Evolutionary conservation across 208 protist genomes (phyloP).

Genomic region (Trichomonas gallinae): DNA sequence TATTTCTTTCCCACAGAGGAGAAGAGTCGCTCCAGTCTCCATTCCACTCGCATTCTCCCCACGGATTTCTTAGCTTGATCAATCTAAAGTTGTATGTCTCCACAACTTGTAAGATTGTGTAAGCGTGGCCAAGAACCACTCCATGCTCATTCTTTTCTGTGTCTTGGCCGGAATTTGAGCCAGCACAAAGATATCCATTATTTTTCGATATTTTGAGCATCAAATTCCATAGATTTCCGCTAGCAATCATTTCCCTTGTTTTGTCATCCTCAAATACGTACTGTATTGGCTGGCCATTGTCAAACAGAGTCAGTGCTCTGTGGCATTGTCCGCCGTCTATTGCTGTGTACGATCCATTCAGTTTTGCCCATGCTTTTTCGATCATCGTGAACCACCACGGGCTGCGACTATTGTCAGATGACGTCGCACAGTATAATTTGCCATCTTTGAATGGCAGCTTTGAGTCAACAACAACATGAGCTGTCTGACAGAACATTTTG

Average conservation of each 20-base stretch:
- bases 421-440: neutral
- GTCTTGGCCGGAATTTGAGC: neutral
- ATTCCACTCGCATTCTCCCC: neutral
- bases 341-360: neutral
- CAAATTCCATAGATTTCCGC: neutral
- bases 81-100: neutral
- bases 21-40: neutral
- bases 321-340: neutral
- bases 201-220: neutral
- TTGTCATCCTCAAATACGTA: neutral
- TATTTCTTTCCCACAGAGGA: neutral
- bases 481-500: neutral
- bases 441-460: neutral
- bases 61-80: neutral
- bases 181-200: neutral
- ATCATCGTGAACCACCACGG: neutral
- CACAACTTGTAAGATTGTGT: neutral
- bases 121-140: neutral
- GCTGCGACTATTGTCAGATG: neutral
- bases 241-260: neutral
- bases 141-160: neutral
- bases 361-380: neutral
- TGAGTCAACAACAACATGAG: neutral
- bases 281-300: neutral
- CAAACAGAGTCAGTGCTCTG: neutral